Base-by-base conservation (phyloP, 129 eudicot species). In the Glebionis coronaria region DNA sequence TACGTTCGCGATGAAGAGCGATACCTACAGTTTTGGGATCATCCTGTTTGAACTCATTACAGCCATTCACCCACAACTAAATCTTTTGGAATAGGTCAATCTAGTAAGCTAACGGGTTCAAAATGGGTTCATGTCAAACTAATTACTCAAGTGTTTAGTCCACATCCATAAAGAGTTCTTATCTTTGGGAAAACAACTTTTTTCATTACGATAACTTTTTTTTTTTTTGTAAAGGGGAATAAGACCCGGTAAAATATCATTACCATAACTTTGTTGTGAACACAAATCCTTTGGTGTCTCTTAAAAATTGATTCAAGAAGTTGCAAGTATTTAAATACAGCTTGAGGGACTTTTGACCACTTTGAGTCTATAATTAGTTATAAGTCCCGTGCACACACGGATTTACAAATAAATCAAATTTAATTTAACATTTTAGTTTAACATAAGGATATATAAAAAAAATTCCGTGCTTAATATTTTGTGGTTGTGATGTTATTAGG, bases 41-140 rank as follows among this genome's bases (percentile, higher is more conserved):
- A 89, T 94, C 71, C 79, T 94, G 65, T 94, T 89, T 65, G 99
- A 94, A 79, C 90, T 94, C 78, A 89, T 94, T 59, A 86, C 97
- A n/a, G 95, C 97, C 81, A 94, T 94, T 57, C 97, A 89, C 69
- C 97, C 99, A n/a, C 97, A 94, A 53, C 95, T 89, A 61, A 94
- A 94, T 85, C 82, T 94, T 67, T 68, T 94, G 86, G 99, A 94
- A 61, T 94, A 86, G 57, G 87, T 94, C 72, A 89, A 94, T 79
- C 95, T 94, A 59, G 99, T 94, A 83, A 82, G 87, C 74, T 29
- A 58, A 16, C 19, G 20, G 45, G 56, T 69, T 19, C 40, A 56
- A 44, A 42, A 56, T 54, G 35, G 16, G 23, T 68, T 55, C 9
- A 3, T 25, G 53, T 54, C n/a, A 54, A 53, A 53, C 16, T 3